These are phyloP conservation scores for Phoenix dactylifera DNA, from an alignment of 176 grass and related monocot species.

Conservation along the genomic window DNA sequence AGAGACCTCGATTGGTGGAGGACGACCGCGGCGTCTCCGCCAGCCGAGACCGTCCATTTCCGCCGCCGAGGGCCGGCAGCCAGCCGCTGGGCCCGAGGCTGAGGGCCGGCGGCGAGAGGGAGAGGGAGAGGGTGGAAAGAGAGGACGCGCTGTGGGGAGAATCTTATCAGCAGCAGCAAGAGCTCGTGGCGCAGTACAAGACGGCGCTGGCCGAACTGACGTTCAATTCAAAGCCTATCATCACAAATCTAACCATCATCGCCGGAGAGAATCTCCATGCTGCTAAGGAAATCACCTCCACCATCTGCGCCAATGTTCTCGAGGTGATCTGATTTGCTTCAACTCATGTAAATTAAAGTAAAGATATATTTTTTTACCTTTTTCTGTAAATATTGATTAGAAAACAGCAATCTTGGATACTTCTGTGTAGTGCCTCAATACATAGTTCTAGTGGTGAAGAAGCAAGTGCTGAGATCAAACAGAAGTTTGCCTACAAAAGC, in stretches of 20 bases:
- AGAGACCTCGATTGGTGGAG: constrained; percentile 54
- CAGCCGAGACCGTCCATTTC: constrained; percentile 7
- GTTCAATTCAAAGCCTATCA: constrained; percentile 2
- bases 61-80: constrained; percentile 2
- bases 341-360: neutral
- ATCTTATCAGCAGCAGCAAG: constrained; percentile 29
- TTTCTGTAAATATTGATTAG: too few species aligned
- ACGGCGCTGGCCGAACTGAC: constrained; percentile 36
- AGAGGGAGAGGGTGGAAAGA: neutral
- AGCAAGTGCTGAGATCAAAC: too few species aligned
- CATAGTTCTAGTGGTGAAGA: too few species aligned
- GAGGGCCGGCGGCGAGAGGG: constrained; percentile 5
- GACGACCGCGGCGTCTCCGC: constrained; percentile 2
- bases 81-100: constrained; percentile 3
- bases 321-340: constrained; percentile 52
- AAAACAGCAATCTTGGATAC: too few species aligned
- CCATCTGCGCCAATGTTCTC: constrained; percentile 89
- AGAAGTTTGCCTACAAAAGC: too few species aligned
- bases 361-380: neutral
- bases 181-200: constrained; percentile 86
- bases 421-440: too few species aligned
- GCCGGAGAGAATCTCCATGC: neutral
- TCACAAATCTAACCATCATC: constrained; percentile 6
- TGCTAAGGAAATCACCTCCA: constrained; percentile 1
- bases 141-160: constrained; percentile 7